Evolutionary conservation across 2,329 filamentous ascomycete species (phyloP), one percentile per base, ranked within the genome.

Genomic region (Neocucurbitaria cava): DNA sequence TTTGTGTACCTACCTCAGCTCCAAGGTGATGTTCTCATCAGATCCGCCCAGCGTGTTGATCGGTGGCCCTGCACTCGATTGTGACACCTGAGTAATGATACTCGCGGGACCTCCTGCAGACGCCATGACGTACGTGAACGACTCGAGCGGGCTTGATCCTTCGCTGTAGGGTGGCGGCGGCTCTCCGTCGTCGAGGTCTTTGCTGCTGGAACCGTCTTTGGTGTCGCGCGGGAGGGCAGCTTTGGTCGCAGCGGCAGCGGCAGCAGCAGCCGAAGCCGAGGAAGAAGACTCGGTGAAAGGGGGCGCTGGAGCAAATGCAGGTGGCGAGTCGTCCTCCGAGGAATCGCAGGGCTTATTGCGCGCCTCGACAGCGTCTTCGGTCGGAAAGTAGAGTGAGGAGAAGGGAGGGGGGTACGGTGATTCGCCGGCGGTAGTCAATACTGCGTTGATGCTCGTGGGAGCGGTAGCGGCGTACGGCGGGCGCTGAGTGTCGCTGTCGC

Each of bases 81-180:
- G 95, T 76, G 96, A 93, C 69, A 99, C 95, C 82, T 99, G 95
- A 79, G 95, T 99, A 81, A 99, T 96, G 75, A 99, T 96, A 86
- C 95, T 98, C 82, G 93, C 89, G 69, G 93, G 91, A 81, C 93
- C 94, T 83, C 94, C 94, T 79, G 94, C 93, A 76, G 92, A 91
- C 79, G 95, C 93, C 95, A 99, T 99, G 76, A 96, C 87, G 86
- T 96, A 99, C 69, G 90, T 89, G 74, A 99, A 99, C 53, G 92
- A 91, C 57, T 90, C 85, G 76, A 99, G 87, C 59, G 95, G 95
- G 81, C 92, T 97, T 58, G 88, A 89, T 69, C 94, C 93, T 86
- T 98, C 94, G 65, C 91, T 92, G 77, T 99, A 99, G 52, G 95
- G 94, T 54, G 95, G 95, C 57, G 95, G 95, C 54, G 94, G 94